These are phyloP conservation scores for Phoenix dactylifera DNA, from an alignment of 176 grass and related monocot species.

Conservation along the genomic window DNA sequence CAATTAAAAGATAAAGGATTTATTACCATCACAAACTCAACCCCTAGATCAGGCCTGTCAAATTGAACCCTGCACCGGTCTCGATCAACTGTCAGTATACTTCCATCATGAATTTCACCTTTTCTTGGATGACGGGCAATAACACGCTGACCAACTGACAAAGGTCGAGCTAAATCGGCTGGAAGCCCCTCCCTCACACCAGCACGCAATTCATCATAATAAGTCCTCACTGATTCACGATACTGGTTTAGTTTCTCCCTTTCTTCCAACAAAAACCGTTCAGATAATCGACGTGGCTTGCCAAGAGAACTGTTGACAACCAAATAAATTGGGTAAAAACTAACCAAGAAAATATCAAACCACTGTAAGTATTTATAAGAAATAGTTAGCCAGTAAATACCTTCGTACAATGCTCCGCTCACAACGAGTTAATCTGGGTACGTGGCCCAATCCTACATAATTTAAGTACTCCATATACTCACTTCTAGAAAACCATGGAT, in stretches of 20 bases:
- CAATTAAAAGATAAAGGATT: constrained; percentile 1
- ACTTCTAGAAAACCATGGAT: constrained; percentile 69
- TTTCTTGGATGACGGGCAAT: constrained; percentile 49
- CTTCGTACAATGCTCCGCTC: constrained; percentile 63
- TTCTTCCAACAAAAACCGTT: constrained; percentile 41
- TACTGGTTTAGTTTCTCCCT: constrained; percentile 51
- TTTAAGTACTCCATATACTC: constrained; percentile 54
- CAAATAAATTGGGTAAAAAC: no score
- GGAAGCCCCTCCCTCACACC: constrained; percentile 44
- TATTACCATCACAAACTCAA: constrained; percentile 47
- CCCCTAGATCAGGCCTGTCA: constrained; percentile 38
- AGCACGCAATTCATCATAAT: constrained; percentile 34
- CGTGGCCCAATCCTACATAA: constrained; percentile 44
- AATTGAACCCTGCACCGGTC: constrained; percentile 51
- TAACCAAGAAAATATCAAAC: no score
- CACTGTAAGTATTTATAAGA: neutral
- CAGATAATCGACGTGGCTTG: constrained; percentile 50
- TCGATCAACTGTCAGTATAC: constrained; percentile 24
- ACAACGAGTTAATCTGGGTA: constrained; percentile 41
- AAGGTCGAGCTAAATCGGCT: constrained; percentile 41
- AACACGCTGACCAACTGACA: constrained; percentile 51
- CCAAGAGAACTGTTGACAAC: constrained; percentile 59
- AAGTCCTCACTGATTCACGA: constrained; percentile 41
- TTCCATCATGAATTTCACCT: constrained; percentile 53
- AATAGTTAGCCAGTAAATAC: constrained; percentile 17